Percentiles rank a stretch among this genome's conserved stretches.
Conservation (phyloP, 257 asterid species). For the Solanum rostratum region DNA sequence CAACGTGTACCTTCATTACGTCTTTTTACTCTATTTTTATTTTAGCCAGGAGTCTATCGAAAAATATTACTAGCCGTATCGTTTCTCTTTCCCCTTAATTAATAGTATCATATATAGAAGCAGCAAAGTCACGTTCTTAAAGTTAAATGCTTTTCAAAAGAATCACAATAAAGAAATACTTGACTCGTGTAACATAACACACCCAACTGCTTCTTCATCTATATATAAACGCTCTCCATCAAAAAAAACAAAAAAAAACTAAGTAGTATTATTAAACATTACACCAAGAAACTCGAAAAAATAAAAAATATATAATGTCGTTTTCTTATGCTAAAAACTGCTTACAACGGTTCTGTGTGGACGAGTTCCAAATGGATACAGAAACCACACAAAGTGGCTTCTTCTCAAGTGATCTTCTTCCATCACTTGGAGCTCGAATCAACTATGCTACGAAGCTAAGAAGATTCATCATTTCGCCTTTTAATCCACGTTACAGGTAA, state of each 20-base stretch:
- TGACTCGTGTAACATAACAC: slow-evolving; percentile 14
- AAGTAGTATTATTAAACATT: background rate
- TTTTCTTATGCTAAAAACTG: slow-evolving; percentile 34
- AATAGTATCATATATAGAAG: background rate
- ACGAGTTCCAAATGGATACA: background rate
- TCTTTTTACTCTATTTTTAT: background rate
- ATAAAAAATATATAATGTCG: slow-evolving; percentile 18
- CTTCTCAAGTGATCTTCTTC: slow-evolving; percentile 71
- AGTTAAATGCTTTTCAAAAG: slow-evolving; percentile 9
- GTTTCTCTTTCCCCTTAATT: background rate
- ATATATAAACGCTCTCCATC: slow-evolving; percentile 31
- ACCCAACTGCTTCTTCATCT: background rate
- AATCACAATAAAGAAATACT: slow-evolving; percentile 18
- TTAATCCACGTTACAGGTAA: slow-evolving; percentile 59
- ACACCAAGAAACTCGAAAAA: background rate
- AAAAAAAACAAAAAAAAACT: background rate
- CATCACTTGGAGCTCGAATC: slow-evolving; percentile 85
- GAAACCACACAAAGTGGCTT: slow-evolving; percentile 19
- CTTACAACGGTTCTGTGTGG: background rate
- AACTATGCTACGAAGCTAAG: slow-evolving; percentile 51
- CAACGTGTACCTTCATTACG: no score
- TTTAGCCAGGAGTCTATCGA: background rate
- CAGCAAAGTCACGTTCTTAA: background rate
- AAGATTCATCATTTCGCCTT: slow-evolving; percentile 52
- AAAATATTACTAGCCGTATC: background rate